Evolutionary conservation across 179 eudicot species (phyloP), one percentile per base, ranked within the genome.

Genomic region (Pouteria campechiana): DNA sequence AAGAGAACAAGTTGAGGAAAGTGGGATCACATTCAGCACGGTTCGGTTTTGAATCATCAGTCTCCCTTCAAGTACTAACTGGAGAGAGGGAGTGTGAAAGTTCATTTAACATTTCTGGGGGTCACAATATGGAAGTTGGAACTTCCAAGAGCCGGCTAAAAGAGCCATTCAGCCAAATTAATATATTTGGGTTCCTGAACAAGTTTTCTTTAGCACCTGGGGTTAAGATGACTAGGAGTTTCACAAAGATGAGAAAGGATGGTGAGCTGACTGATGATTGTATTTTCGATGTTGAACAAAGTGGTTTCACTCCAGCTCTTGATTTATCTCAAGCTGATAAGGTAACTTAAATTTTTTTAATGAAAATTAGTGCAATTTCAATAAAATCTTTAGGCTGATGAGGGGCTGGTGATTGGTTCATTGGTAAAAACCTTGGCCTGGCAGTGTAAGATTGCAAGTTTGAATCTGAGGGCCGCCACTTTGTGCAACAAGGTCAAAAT

Each of bases 181-280:
- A 48, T 5, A 19, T 49, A 2, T 46, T 65, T 16, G 57, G 61
- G 14, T 54, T 51, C 6, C 49, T 65, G 48, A 37, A 47, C 8
- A 48, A 19, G 23, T 31, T 59, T 32, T 54, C 35, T 52, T 49
- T 16, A 23, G 15, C 50, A 4, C 29, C 47, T 61, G 40, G 50
- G 46, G 18, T 28, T 17, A 33, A 55, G 50, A 41, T 15, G 8
- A 33, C 29, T 10, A 65, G 65, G 45, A 65, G 64, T 45, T 65
- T 49, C 40, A 48, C 49, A 0, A 65, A 65, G 55, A 65, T 55
- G 50, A 48, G 33, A 48, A 59, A 65, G 49, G 71, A 58, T 43
- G 65, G 60, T 24, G 71, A 65, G 23, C n/a, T n/a, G n/a, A n/a
- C n/a, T n/a, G n/a, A n/a, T n/a, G n/a, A n/a, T n/a, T n/a, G n/a